Evolutionary conservation across 2,329 filamentous ascomycete genomes (phyloP), one percentile per base, ranked within the genome.

Genomic region (Fusarium fracticaudum): DNA sequence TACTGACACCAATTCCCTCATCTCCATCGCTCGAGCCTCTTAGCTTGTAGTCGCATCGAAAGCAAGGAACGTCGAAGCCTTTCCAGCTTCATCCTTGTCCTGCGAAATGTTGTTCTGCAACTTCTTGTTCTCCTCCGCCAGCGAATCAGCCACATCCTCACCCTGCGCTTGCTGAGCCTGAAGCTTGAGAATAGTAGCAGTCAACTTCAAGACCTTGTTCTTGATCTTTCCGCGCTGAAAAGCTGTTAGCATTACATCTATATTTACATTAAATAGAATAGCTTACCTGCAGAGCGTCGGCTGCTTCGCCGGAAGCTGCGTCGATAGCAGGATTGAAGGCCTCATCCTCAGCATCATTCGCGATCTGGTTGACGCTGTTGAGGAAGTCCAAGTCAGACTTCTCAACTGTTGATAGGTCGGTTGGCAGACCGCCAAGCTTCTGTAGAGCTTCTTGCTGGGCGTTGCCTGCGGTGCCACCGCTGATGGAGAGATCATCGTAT

Each of bases 201-300:
- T 86, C 71, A 90, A 82, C 82, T 90, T 90, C 60, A 90, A 80
- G 22, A 90, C 86, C 82, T 90, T 90, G 85, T 89, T 90, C 85
- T 88, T 88, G 69, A 86, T 89, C 82, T 90, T 89, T 77, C 87
- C 87, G 60, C 84, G 83, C 85, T 86, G 62, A 43, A 13, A 33
- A 15, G 29, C 3, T 33, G 38, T 71, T 33, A 77, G 60, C 1
- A 9, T 18, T 45, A 4, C 3, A 9, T 2, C 3, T 24, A 14
- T 29, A 18, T 15, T 41, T 1, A 10, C 5, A 6, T 5, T 8
- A 7, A 13, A 22, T 5, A 3, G 8, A 3, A 1, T 2, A 18
- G 45, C 72, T 41, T 77, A 84, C 84, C 81, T 87, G 81, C 18
- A 90, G 84, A 57, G 88, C 87, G 29, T 83, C 84, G 6, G 84